phyloP scores from a whole-genome alignment of 371 early-diverging fungal genomes.

The Syncephalastrum contaminatum region DNA sequence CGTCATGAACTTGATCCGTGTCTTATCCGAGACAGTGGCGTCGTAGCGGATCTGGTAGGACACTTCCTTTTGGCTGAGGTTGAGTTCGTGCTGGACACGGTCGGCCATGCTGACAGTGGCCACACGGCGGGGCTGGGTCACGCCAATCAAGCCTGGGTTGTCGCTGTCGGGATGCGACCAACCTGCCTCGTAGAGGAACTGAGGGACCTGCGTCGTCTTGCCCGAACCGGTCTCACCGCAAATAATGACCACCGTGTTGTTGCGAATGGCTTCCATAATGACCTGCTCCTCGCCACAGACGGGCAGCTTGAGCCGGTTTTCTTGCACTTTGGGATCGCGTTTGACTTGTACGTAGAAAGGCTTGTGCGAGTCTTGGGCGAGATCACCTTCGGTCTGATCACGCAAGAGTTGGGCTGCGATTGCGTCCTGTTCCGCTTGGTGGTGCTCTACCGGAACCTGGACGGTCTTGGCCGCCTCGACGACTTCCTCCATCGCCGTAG shows the following conservation, averaged over 20 bases:
- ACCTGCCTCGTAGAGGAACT: constrained; percentile 97
- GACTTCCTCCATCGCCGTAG: constrained; percentile 44
- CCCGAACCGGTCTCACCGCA: constrained; percentile 99
- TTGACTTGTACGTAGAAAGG: constrained; percentile 82
- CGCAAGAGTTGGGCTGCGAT: constrained; percentile 37
- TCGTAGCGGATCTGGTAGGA: constrained; percentile 92
- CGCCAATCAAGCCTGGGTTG: constrained; percentile 90
- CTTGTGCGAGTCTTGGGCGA: constrained; percentile 34
- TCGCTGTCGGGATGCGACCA: constrained; percentile 80
- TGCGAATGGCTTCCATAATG: constrained; percentile 93
- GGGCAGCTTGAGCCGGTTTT: constrained; percentile 79
- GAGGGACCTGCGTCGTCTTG: constrained; percentile 98
- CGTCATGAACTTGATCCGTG: constrained; percentile 98
- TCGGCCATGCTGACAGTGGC: constrained; percentile 97
- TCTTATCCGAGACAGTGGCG: constrained; percentile 67
- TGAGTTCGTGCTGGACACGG: constrained; percentile 93
- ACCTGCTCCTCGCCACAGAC: constrained; percentile 94
- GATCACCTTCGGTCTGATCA: constrained; percentile 41
- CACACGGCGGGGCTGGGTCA: constrained; percentile 99
- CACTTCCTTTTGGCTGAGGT: constrained; percentile 56
- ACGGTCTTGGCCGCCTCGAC: constrained; percentile 42
- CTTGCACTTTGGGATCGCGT: constrained; percentile 73
- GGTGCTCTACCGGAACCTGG: constrained; percentile 15
- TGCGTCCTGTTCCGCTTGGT: constrained; percentile 45
- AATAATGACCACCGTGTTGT: constrained; percentile 84